Evolutionary conservation across 2,329 filamentous ascomycete species (phyloP), one percentile per base, ranked within the genome.

Genomic region (Talaromyces islandicus): DNA sequence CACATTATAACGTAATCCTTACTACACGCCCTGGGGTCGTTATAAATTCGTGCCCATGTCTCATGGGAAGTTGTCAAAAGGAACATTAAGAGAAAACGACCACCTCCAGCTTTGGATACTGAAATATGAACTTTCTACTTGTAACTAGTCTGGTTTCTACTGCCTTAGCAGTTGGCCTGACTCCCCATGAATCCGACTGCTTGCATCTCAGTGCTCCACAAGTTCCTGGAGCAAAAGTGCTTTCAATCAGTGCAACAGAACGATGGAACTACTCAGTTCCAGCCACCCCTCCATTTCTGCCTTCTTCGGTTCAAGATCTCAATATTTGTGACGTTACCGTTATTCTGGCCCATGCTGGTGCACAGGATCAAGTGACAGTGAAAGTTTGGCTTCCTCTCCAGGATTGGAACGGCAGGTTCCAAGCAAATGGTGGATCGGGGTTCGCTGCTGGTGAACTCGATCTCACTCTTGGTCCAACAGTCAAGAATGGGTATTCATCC

Each of bases 271-370:
- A 46, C 41, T 19, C 41, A 46, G 41, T 46, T 46, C 41, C 41
- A 21, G 41, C 41, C n/a, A 19, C 21, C n/a, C 41, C n/a, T 46
- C 41, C 41, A 46, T 46, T 46, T 46, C 41, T 46, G 9, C 50
- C 35, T 25, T 54, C 48, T 32, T 14, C 32, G 24, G 50, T 58
- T 4, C n/a, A 35, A 19, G 30, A 32, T 25, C 56, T 58, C 32
- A 43, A 53, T 25, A 41, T 58, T 32, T 58, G 48, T 24, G 56
- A 58, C 24, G 56, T 54, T 12, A 58, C 48, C n/a, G 48, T 58
- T 4, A 12, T 46, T 17, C 32, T 58, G 29, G 43, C 25, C 3
- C 50, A 58, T 53, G 11, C 50, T 17, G 57, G 57, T 25, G 27
- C 50, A 19, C 17, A 48, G n/a, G 24, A 58, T 54, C 29, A 21